Conservation (phyloP, 305 asterid species). For the Stenogyne calaminthoides region DNA sequence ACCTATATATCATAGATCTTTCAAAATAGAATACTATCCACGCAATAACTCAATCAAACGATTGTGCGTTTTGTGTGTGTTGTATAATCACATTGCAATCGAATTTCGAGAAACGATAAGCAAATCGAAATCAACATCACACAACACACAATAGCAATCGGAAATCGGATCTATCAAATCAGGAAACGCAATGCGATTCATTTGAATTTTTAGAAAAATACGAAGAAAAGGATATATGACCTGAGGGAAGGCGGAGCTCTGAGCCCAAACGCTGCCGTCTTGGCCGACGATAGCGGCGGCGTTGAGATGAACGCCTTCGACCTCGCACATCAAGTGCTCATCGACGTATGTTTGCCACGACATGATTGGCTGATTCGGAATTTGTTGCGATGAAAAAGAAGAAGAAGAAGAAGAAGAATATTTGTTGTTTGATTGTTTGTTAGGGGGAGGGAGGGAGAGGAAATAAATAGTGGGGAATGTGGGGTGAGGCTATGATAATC, state of each 20-base stretch:
- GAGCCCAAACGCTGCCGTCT: slow-evolving; percentile 57
- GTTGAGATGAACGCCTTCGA: slow-evolving; percentile 48
- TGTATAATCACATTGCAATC: not conserved
- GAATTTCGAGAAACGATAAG: not conserved
- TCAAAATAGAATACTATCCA: not conserved
- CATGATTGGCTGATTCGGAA: slow-evolving; percentile 22
- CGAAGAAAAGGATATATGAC: slow-evolving; percentile 1
- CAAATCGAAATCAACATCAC: not conserved
- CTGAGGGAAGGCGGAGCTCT: slow-evolving; percentile 54
- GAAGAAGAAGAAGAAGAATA: not conserved
- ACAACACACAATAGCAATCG: not conserved
- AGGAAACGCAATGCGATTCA: not conserved
- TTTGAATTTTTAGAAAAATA: not conserved
- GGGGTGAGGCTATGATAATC: not conserved
- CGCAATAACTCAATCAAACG: not conserved
- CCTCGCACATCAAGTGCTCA: slow-evolving; percentile 55
- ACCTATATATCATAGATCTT: not conserved
- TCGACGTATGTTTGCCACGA: slow-evolving; percentile 65
- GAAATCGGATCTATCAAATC: not conserved
- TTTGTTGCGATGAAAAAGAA: not conserved
- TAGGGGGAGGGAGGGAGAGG: not conserved
- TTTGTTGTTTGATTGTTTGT: not conserved
- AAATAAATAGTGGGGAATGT: slow-evolving; percentile 20
- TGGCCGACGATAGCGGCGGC: slow-evolving; percentile 55
- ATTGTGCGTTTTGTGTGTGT: not conserved